A percentile compares a stretch with the other conserved stretches of the same genome.
Evolutionary conservation across 192 early-diverging fungal genomes (phyloP).

Genomic region (Pilaira anomala): DNA sequence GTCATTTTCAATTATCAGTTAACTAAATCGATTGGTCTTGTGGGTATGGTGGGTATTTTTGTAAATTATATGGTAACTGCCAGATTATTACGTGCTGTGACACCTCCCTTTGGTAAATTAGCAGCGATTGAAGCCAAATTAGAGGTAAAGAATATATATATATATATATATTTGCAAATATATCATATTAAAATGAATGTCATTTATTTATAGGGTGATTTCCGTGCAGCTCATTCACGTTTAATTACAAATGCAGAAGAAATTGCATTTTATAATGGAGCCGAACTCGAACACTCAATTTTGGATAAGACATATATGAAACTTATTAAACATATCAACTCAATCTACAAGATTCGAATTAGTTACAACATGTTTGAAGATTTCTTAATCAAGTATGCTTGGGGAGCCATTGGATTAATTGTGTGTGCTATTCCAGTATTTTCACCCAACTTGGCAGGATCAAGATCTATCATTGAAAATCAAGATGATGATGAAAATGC

Average conservation of each 20-base stretch:
- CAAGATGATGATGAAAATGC: slow-evolving; percentile 21
- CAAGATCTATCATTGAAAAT: slow-evolving; percentile 18
- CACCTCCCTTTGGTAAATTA: slow-evolving; percentile 93
- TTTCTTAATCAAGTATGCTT: slow-evolving; percentile 95
- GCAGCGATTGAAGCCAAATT: slow-evolving; percentile 87
- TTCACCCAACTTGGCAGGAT: slow-evolving; percentile 55
- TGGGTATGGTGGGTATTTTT: slow-evolving; percentile 77
- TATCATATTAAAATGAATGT: no score
- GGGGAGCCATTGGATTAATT: slow-evolving; percentile 87
- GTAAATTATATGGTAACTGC: slow-evolving; percentile 76
- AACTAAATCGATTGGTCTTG: slow-evolving; percentile 80
- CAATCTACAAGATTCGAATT: slow-evolving; percentile 81
- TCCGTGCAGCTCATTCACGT: slow-evolving; percentile 90
- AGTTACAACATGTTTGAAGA: slow-evolving; percentile 93
- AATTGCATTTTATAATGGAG: slow-evolving; percentile 90
- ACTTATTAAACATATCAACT: slow-evolving; percentile 84
- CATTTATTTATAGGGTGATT: slow-evolving; percentile 62
- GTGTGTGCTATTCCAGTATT: slow-evolving; percentile 88
- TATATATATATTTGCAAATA: background rate
- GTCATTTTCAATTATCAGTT: slow-evolving; percentile 93
- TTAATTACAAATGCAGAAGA: slow-evolving; percentile 96
- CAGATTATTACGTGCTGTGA: slow-evolving; percentile 72
- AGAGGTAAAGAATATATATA: slow-evolving; percentile 43
- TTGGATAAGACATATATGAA: slow-evolving; percentile 71
- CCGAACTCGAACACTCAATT: slow-evolving; percentile 80